Evolutionary conservation across 306 rosid species (phyloP).

Genomic region (Prunus persica): Prunus_persica_NCBIv2 NC_034010.1:15509501-15510000

Average conservation of each 20-base stretch:
- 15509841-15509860: conserved; percentile 28
- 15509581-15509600: conserved; percentile 45
- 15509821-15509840: conserved; percentile 48
- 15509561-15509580: conserved; percentile 41
- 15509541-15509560: conserved; percentile 75
- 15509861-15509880: conserved; percentile 92
- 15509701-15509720: conserved; percentile 33
- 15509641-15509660: conserved; percentile 44
- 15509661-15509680: conserved; percentile 49
- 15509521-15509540: conserved; percentile 64
- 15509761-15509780: conserved; percentile 60
- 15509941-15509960: conserved; percentile 75
- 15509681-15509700: conserved; percentile 52
- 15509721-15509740: conserved; percentile 38
- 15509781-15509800: conserved; percentile 42
- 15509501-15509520: conserved; percentile 86
- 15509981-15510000: conserved; percentile 34
- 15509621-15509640: conserved; percentile 70
- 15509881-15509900: conserved; percentile 94
- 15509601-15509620: conserved; percentile 66
- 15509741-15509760: conserved; percentile 39
- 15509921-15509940: conserved; percentile 81
- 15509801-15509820: conserved; percentile 51
- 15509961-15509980: conserved; percentile 43
- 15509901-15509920: conserved; percentile 52